Conservation (phyloP, 2,329 filamentous ascomycete species). For the Phialophora tarda region DNA sequence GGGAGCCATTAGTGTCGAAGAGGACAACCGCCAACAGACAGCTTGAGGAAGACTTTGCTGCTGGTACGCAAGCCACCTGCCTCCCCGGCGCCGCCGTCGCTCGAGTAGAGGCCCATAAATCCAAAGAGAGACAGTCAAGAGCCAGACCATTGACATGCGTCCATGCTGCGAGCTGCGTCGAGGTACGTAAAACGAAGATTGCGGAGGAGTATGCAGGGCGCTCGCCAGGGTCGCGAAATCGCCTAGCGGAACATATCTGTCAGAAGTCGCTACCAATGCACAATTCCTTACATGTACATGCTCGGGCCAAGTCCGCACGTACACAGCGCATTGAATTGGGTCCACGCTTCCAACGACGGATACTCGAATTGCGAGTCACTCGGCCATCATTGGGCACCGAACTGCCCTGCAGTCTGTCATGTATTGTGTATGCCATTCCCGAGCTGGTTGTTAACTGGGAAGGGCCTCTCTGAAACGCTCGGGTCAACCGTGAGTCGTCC, state of each 20-base stretch:
- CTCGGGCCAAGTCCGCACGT: not conserved
- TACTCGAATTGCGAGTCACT: not conserved
- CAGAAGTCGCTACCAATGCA: not conserved
- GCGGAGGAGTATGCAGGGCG: not conserved
- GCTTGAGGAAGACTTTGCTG: not conserved
- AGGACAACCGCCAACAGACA: too few species aligned
- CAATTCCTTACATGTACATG: not conserved
- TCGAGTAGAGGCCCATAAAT: not conserved
- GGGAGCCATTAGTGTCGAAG: not conserved
- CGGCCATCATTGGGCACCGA: not conserved
- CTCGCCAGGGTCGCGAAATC: not conserved
- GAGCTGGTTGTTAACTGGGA: not conserved
- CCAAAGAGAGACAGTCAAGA: not conserved
- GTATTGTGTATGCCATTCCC: not conserved
- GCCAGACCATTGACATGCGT: constrained; percentile 1
- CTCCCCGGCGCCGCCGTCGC: constrained; percentile 4
- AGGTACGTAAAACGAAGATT: constrained; percentile 8
- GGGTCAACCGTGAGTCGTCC: not conserved
- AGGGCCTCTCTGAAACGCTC: not conserved
- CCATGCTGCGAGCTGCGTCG: not conserved
- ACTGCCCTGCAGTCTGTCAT: not conserved
- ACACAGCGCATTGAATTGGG: not conserved
- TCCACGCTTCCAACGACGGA: not conserved
- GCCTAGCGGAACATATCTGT: constrained; percentile 6
- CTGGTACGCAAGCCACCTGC: constrained; percentile 12